Conservation (phyloP, 495 filamentous ascomycete genomes). For the Neurospora sp. region DNA sequence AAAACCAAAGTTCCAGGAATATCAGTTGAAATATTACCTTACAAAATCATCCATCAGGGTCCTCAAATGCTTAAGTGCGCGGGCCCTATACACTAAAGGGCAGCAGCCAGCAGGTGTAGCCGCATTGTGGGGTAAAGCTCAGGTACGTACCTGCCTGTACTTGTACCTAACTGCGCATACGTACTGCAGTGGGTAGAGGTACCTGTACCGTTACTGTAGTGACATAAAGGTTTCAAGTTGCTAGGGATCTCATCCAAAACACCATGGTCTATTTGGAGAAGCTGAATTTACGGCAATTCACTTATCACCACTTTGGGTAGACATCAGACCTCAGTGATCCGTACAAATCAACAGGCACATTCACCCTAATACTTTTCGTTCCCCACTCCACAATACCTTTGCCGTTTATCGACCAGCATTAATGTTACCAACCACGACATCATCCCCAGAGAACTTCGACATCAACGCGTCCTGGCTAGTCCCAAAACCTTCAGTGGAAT, state of each 20-base stretch:
- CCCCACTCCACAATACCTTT: background rate
- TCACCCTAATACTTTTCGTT: background rate
- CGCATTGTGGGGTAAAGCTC: slow-evolving; percentile 16
- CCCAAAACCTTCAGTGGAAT: background rate
- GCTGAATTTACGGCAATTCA: background rate
- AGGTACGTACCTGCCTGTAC: background rate
- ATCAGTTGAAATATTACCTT: background rate
- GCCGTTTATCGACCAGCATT: background rate
- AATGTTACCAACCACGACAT: background rate
- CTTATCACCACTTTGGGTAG: background rate
- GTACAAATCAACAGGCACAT: background rate
- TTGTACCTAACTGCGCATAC: background rate
- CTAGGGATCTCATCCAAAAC: background rate
- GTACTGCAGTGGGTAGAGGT: background rate
- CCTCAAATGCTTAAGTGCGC: slow-evolving; percentile 4
- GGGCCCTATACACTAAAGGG: slow-evolving; percentile 2
- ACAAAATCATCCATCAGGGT: background rate
- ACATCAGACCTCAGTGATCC: background rate
- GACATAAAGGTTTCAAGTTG: background rate
- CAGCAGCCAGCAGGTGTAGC: background rate
- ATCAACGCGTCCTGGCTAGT: background rate
- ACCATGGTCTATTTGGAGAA: background rate
- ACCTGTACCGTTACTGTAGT: slow-evolving; percentile 1
- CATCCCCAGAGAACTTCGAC: background rate
- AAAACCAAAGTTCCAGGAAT: background rate